Base-by-base conservation (phyloP, 1,284 basidiomycete species). In the Cystobasidium slooffiae region DNA sequence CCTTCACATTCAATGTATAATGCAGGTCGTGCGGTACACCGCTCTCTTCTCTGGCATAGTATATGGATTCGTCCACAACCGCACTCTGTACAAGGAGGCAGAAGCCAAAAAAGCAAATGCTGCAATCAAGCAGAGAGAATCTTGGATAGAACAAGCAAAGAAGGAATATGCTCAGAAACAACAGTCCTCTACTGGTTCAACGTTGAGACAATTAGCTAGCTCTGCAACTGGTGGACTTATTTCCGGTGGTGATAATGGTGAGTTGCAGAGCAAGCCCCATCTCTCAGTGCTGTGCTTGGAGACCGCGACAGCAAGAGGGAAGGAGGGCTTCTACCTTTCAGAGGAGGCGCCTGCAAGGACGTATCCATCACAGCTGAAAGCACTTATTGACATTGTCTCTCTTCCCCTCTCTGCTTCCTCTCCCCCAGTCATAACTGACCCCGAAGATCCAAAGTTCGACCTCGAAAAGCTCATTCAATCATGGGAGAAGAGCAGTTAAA, bases 391-490 rank as follows among this genome's bases (percentile, higher is more conserved):
- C n/a, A n/a, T 18, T 6, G 10, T 37, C 8, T 49, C 43, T 44
- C 31, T 24, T n/a, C 22, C 20, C 24, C 14, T 31, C 39, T 20
- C 46, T 20, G 39, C 44, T 41, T 46, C 22, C 61, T 20, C 55
- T 46, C 16, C 24, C 73, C 24, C 73, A 93, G 93, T 94, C 79
- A 85, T 96, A 79, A 91, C 92, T 77, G 89, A 99, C 85, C 93
- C 94, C 64, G 94, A 98, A 81, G 90, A 96, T 84, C 93, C 95
- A 76, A 89, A 88, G 78, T 99, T 99, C 85, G 95, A 99, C 86
- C 86, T 98, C 82, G 96, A 98, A 86, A 94, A 94, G 85, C 85
- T 97, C 78, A 82, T 98, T 82, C 83, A 81, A 80, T 75, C 77
- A 18, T 75, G 58, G 74, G 78, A 79, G 61, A 63, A 63, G 61